A percentile compares a stretch with the other conserved stretches of the same genome.
Evolutionary conservation across 2,329 filamentous ascomycete genomes (phyloP).

Genomic region (Moelleriella libera): DNA sequence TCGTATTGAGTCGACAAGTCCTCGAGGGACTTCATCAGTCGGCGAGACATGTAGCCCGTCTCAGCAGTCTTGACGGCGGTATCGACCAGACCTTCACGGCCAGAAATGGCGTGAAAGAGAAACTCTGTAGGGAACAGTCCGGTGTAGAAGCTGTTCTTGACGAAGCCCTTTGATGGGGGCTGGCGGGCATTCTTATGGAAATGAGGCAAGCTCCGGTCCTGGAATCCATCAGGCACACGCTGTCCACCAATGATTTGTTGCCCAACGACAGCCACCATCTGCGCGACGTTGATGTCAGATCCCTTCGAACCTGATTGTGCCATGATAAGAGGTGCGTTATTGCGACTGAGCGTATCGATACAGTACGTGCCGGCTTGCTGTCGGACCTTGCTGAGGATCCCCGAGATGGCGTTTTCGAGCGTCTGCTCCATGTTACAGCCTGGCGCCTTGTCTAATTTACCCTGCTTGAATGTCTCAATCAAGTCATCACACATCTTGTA

Average conservation of each 20-base stretch:
- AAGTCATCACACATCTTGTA: conserved; percentile 73
- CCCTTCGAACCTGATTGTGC: conserved; percentile 95
- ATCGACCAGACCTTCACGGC: conserved; percentile 95
- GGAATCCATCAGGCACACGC: conserved; percentile 90
- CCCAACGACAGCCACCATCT: conserved; percentile 95
- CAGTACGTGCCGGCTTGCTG: conserved; percentile 83
- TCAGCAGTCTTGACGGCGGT: conserved; percentile 98
- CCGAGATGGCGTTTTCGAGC: conserved; percentile 79
- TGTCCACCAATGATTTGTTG: conserved; percentile 94
- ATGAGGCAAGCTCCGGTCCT: conserved; percentile 86
- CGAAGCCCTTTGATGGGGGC: conserved; percentile 92
- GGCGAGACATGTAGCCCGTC: conserved; percentile 97
- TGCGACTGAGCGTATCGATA: conserved; percentile 76
- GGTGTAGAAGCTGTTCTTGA: conserved; percentile 92
- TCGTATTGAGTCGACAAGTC: conserved; percentile 91
- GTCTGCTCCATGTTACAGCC: conserved; percentile 88
- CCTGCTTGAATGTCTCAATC: conserved; percentile 66
- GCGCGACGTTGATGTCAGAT: conserved; percentile 93
- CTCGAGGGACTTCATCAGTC: conserved; percentile 94
- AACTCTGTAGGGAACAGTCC: conserved; percentile 86
- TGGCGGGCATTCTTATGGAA: conserved; percentile 88
- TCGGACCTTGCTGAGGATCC: conserved; percentile 83
- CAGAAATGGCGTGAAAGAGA: conserved; percentile 95
- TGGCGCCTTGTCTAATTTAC: conserved; percentile 70
- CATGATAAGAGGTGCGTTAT: conserved; percentile 93